Evolutionary conservation across 805 yeast genomes (phyloP).

Genomic region (Yarrowia porcina): DNA sequence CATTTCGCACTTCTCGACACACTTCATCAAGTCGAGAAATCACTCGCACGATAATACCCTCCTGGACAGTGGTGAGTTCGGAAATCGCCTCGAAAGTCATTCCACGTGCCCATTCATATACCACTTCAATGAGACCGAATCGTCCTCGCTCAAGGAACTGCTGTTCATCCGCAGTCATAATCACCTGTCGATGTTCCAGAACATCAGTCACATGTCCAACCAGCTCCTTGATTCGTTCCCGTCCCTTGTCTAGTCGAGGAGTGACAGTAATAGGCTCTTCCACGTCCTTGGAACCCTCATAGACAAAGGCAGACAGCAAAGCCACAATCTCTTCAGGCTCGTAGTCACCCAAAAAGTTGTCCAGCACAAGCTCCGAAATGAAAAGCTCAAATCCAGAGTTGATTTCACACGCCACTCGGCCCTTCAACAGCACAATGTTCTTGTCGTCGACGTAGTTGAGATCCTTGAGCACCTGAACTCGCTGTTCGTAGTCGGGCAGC

Average conservation of each 20-base stretch:
- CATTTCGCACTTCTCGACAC: slow-evolving; percentile 89
- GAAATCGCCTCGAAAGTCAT: slow-evolving; percentile 86
- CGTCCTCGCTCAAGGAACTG: slow-evolving; percentile 78
- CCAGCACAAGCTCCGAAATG: slow-evolving; percentile 82
- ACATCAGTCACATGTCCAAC: slow-evolving; percentile 59
- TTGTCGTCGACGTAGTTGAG: slow-evolving; percentile 73
- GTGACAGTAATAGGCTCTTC: slow-evolving; percentile 67
- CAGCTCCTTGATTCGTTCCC: slow-evolving; percentile 63
- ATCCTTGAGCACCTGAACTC: slow-evolving; percentile 72
- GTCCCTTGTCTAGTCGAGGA: slow-evolving; percentile 68
- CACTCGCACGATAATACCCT: slow-evolving; percentile 95
- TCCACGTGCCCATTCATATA: slow-evolving; percentile 98
- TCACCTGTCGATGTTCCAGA: slow-evolving; percentile 64
- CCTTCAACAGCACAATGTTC: slow-evolving; percentile 75
- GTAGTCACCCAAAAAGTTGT: slow-evolving; percentile 87
- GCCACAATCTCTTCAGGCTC: slow-evolving; percentile 98
- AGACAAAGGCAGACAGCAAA: slow-evolving; percentile 82
- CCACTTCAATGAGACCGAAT: slow-evolving; percentile 88
- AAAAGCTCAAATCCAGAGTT: slow-evolving; percentile 81
- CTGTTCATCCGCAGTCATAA: slow-evolving; percentile 78
- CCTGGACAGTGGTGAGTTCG: slow-evolving; percentile 83
- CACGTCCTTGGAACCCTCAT: slow-evolving; percentile 73
- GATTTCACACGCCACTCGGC: slow-evolving; percentile 86
- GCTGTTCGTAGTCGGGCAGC: slow-evolving; percentile 89
- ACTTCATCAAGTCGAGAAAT: slow-evolving; percentile 92